These are phyloP conservation scores for Endothia cerciana DNA, from an alignment of 2,329 filamentous ascomycete species.

Conservation along the genomic window DNA sequence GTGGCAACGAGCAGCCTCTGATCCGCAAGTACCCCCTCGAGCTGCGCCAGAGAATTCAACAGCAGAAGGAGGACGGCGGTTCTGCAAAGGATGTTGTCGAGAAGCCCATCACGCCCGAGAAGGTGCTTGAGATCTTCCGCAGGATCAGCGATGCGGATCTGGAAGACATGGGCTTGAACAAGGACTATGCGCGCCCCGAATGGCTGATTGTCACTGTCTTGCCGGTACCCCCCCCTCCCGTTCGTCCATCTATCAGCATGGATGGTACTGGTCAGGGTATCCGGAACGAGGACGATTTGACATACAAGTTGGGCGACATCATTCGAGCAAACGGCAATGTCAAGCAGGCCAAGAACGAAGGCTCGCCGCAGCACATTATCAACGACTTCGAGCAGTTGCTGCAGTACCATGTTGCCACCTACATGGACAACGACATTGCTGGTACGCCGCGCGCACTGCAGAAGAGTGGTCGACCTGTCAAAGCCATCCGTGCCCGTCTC, in stretches of 20 bases:
- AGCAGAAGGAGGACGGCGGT: constrained; percentile 64
- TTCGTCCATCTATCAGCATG: constrained; percentile 95
- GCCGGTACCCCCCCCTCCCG: constrained; percentile 91
- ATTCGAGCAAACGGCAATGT: constrained; percentile 97
- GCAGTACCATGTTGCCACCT: constrained; percentile 97
- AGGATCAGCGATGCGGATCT: constrained; percentile 83
- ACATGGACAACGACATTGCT: constrained; percentile 99
- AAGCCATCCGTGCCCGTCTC: constrained; percentile 92
- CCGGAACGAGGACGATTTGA: constrained; percentile 97
- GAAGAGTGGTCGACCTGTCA: constrained; percentile 95
- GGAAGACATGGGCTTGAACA: constrained; percentile 85
- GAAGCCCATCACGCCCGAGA: constrained; percentile 73
- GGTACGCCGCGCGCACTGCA: constrained; percentile 92
- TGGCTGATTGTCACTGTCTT: constrained; percentile 98
- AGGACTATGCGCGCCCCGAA: constrained; percentile 92
- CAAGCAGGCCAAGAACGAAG: constrained; percentile 85
- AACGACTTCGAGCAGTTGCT: constrained; percentile 89
- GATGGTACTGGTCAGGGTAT: constrained; percentile 91
- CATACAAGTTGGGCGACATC: constrained; percentile 98
- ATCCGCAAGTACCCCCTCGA: constrained; percentile 87
- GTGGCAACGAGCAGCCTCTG: constrained; percentile 86
- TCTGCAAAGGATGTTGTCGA: constrained; percentile 35
- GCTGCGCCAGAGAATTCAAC: constrained; percentile 56
- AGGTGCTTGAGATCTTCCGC: constrained; percentile 83
- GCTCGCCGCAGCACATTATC: constrained; percentile 87